Evolutionary conservation across 208 protist genomes (phyloP).

Genomic region (Wallacemonas sp.): DNA sequence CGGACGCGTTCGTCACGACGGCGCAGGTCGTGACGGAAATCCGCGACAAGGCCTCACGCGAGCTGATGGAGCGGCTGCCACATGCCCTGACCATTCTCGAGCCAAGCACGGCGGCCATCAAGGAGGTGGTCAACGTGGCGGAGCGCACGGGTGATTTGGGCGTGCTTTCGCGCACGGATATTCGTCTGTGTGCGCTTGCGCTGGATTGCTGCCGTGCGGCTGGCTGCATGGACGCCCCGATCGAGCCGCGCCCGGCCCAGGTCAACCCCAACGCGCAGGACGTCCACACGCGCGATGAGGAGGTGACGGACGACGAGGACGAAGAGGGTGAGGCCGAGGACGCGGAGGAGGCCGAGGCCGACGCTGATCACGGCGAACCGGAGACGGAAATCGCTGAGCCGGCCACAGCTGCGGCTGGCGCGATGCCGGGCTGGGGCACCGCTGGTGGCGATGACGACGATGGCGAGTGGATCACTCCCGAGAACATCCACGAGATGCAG

Average conservation of each 20-base stretch:
- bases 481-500: slow-evolving; percentile 75
- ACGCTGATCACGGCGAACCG: slow-evolving; percentile 16
- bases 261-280: slow-evolving; percentile 43
- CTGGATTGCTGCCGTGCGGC: slow-evolving; percentile 72
- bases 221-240: slow-evolving; percentile 38
- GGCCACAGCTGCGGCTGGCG: neutral
- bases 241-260: slow-evolving; percentile 55
- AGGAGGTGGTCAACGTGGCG: slow-evolving; percentile 65
- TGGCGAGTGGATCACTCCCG: slow-evolving; percentile 92
- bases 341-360: slow-evolving; percentile 32
- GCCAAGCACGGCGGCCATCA: slow-evolving; percentile 61
- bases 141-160: slow-evolving; percentile 91
- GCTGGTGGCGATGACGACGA: slow-evolving; percentile 44
- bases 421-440: slow-evolving; percentile 28
- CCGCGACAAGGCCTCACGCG: slow-evolving; percentile 63
- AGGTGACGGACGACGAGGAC: slow-evolving; percentile 18
- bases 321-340: slow-evolving; percentile 43
- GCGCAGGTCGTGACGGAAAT: slow-evolving; percentile 86
- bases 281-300: slow-evolving; percentile 16
- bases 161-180: slow-evolving; percentile 89
- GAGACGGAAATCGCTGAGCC: slow-evolving; percentile 33
- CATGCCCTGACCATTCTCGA: slow-evolving; percentile 65
- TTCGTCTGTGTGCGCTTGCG: slow-evolving; percentile 86
- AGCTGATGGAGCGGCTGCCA: slow-evolving; percentile 72
- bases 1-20: slow-evolving; percentile 84